A percentile compares a stretch with the other conserved stretches of the same genome.
These are phyloP conservation scores for Metschnikowia cerradonensis DNA, from an alignment of 805 yeast genomes.

Conservation along the genomic window DNA sequence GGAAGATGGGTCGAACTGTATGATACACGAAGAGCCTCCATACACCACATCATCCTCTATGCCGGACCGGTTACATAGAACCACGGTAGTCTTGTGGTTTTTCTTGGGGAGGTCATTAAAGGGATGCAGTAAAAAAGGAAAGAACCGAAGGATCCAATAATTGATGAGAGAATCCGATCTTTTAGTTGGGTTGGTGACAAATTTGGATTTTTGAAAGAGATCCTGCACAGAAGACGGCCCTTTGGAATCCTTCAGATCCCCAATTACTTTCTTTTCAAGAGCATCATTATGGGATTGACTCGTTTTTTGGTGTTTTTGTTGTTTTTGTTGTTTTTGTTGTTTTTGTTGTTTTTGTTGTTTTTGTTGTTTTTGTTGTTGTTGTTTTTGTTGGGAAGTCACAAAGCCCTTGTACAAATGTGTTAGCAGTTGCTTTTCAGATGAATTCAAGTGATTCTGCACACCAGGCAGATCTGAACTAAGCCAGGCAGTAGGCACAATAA, in stretches of 20 bases:
- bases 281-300: too few relatives aligned
- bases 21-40: constrained; percentile 61
- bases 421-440: not conserved
- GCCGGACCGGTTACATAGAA: constrained; percentile 72
- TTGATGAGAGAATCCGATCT: constrained; percentile 32
- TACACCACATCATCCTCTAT: constrained; percentile 66
- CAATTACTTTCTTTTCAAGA: too few relatives aligned
- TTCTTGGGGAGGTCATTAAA: constrained; percentile 22
- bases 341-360: too few relatives aligned
- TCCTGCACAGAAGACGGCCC: not conserved
- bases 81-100: constrained; percentile 31
- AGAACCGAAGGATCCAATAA: constrained; percentile 73
- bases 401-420: not conserved
- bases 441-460: constrained; percentile 15
- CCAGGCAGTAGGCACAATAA: constrained; percentile 89
- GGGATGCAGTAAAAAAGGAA: constrained; percentile 52
- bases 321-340: too few relatives aligned
- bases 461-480: constrained; percentile 50
- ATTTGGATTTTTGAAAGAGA: not conserved
- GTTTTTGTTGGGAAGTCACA: not conserved
- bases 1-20: constrained; percentile 41
- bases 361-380: too few relatives aligned
- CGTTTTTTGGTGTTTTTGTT: not conserved
- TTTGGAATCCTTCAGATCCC: too few relatives aligned
- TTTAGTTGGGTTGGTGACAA: constrained; percentile 3